Base-by-base conservation (phyloP, 1,284 basidiomycete genomes). In the Trichosporon ovoides region DNA sequence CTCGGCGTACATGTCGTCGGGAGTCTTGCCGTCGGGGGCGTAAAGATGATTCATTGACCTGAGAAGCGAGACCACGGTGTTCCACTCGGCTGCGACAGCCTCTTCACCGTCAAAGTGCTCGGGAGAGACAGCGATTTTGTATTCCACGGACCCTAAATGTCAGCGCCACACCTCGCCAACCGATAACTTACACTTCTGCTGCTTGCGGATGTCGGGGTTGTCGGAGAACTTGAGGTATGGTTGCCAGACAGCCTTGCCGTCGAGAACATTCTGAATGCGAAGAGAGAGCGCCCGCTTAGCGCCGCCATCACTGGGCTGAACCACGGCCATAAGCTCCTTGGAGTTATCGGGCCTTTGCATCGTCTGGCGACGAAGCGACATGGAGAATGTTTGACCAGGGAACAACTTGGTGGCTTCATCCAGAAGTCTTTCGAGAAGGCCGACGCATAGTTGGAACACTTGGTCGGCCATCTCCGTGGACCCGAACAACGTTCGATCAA, bases 401-500 rank as follows among this genome's bases (percentile, higher is more conserved):
- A 87, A 92, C 56, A 83, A 80, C 0, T 72, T 67, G 0, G 82
- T 79, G 3, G 88, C 82, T 56, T 87, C 83, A 7, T 84, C 80
- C 24, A 87, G 74, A 4, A 94, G 74, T 7, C 76, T 75, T 73
- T 98, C 92, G 62, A 97, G 79, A 16, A 96, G 64, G 3, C 78
- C 79, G 3, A 97, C 78, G 59, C 86, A 88, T 65, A 89, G 85
- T 55, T 82, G 80, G 78, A 97, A 98, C 1, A 91, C 83, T 55
- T 84, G 83, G 33, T 87, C 81, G 3, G 90, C 93, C 54, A 84
- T 78, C 19, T 80, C 79, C 6, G 75, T 68, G 10, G 75, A 79
- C 1, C 91, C 91, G 68, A 88, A 96, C 0, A 98, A 73, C 13
- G 85, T 81, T 52, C 82, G 77, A 66, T 98, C 94, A 86, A 98